Evolutionary conservation across 2,329 filamentous ascomycete genomes (phyloP).

Genomic region (Sclerotinia nivalis): DNA sequence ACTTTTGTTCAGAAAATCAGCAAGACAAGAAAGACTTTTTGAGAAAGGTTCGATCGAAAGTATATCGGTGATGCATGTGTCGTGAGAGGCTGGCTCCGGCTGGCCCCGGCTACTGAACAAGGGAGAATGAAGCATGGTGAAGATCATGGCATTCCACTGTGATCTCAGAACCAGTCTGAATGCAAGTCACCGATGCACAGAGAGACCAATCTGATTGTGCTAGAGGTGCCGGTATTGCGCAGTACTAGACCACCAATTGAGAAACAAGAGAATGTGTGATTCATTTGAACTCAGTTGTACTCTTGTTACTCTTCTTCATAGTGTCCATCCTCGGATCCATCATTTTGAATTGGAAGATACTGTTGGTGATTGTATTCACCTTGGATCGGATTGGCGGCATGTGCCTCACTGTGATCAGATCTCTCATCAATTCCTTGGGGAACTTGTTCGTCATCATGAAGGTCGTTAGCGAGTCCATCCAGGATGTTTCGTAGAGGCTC

Average conservation of each 20-base stretch:
- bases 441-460: background rate
- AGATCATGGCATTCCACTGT: too few species aligned
- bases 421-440: background rate
- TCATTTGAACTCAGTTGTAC: background rate
- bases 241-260: background rate
- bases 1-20: background rate
- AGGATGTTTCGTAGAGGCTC: background rate
- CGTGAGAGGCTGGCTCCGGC: background rate
- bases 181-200: background rate
- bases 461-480: background rate
- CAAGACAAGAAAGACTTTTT: background rate
- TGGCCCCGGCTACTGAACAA: background rate
- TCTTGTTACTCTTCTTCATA: background rate
- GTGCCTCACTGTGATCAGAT: background rate
- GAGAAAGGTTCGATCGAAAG: background rate
- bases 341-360: background rate
- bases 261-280: background rate
- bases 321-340: background rate
- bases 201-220: background rate
- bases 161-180: background rate
- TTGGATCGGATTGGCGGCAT: background rate
- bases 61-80: too few species aligned
- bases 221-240: too few species aligned
- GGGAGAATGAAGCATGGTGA: background rate
- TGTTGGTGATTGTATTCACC: background rate